Base-by-base conservation (phyloP, 495 filamentous ascomycete genomes). In the Evernia prunastri region DNA sequence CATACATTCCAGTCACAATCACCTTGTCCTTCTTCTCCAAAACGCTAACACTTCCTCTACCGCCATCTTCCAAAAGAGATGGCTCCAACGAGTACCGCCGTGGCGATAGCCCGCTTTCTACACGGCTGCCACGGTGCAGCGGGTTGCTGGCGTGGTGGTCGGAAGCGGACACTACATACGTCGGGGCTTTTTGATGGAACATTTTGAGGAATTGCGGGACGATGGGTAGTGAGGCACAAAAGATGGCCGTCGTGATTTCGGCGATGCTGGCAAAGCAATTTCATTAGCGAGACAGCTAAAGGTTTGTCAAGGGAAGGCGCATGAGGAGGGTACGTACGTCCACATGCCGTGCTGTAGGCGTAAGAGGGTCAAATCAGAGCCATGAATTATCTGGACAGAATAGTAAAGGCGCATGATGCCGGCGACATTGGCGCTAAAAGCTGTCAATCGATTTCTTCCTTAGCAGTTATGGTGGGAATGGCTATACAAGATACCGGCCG, bases 401-500 rank as follows among this genome's bases (percentile, higher is more conserved):
- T 33, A 63, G 37, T 9, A 33, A 17, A 63, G 39, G 15, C 61
- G 61, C 61, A 63, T 63, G 39, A 63, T 63, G 42, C 61, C 56
- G 2, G 61, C 61, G 29, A 63, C 13, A 23, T 49, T 45, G 31
- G 61, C 61, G 56, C 61, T 63, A 29, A 7, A 31, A 45, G n/a
- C 11, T 37, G 53, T 63, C 17, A 63, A 37, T 39, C 12, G n/a
- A 33, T 0, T 18, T 25, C 23, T 39, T 43, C 15, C 8, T 13
- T 45, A n/a, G 9, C 25, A 37, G 12, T 11, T 39, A 29, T 4
- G 15, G 4, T 33, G 10, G 18, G 29, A 13, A 18, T 37, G 29
- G 45, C 47, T 23, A 37, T 54, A 66, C 63, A 66, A 66, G 40
- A 66, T 45, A 35, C 63, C 63, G 4, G 63, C 40, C 25, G 23